Conservation (phyloP, 2,329 filamentous ascomycete species). For the Fusarium zealandicum region DNA sequence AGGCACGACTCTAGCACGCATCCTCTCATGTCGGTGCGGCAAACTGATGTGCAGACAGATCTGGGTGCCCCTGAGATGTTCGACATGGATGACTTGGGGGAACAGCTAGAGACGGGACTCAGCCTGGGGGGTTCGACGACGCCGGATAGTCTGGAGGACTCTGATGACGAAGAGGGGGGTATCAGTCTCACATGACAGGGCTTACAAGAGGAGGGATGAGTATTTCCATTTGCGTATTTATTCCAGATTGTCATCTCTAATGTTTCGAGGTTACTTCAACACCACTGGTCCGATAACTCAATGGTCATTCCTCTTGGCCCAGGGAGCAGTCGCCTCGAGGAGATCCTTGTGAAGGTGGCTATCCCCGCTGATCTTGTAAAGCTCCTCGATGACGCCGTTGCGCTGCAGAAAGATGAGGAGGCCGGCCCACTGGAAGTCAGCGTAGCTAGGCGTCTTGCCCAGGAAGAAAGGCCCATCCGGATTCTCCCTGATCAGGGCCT, state of each 20-base stretch:
- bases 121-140: conserved; percentile 4
- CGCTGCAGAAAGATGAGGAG: conserved; percentile 53
- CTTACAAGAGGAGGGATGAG: background rate
- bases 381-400: conserved; percentile 45
- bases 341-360: conserved; percentile 48
- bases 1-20: conserved; percentile 45
- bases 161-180: conserved; percentile 31
- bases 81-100: conserved; percentile 25
- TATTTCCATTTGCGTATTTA: background rate
- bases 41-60: conserved; percentile 22
- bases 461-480: conserved; percentile 66
- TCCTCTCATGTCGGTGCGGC: conserved; percentile 11
- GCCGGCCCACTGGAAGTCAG: conserved; percentile 64
- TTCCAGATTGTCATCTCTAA: background rate
- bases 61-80: conserved; percentile 7
- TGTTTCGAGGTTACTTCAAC: background rate
- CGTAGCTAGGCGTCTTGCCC: conserved; percentile 62
- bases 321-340: conserved; percentile 51
- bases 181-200: background rate
- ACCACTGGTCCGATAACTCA: conserved; percentile 24
- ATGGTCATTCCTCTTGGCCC: conserved; percentile 50
- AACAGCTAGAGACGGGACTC: conserved; percentile 16
- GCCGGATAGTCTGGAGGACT: background rate
- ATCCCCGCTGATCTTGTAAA: conserved; percentile 50
- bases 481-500: conserved; percentile 61